Evolutionary conservation across 345 rosid genomes (phyloP).

Genomic region (Pugionium dolabratum): DNA sequence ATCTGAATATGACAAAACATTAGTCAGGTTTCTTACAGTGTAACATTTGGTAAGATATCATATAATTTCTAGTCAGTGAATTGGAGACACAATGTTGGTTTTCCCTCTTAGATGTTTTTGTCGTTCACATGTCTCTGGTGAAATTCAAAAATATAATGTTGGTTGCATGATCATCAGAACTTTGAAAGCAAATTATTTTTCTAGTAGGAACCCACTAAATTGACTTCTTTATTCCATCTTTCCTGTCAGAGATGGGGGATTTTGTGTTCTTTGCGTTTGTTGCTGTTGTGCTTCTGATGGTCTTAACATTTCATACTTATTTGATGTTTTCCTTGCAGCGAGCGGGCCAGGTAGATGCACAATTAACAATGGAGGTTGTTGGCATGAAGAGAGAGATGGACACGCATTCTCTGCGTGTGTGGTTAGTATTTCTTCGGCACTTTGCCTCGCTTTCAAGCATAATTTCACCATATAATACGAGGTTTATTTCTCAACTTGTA

Average conservation of each 20-base stretch:
- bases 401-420: conserved; percentile 66
- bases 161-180: neutral
- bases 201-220: neutral
- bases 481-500: conserved; percentile 27
- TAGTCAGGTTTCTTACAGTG: neutral
- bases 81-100: neutral
- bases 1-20: neutral
- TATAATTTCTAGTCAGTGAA: neutral
- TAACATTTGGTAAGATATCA: neutral
- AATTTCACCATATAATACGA: neutral
- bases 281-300: conserved; percentile 16
- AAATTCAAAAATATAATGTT: neutral
- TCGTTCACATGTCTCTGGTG: neutral
- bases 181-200: neutral
- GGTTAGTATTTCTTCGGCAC: conserved; percentile 49
- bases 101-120: neutral
- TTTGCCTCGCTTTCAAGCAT: neutral
- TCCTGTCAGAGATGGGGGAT: neutral
- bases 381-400: conserved; percentile 61
- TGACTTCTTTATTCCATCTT: neutral
- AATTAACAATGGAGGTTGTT: conserved; percentile 73
- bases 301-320: neutral
- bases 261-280: neutral
- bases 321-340: conserved; percentile 42
- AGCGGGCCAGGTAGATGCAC: conserved; percentile 70